Evolutionary conservation across 495 filamentous ascomycete genomes (phyloP), one percentile per base, ranked within the genome.

Genomic region (Stereocaulon alpinum): DNA sequence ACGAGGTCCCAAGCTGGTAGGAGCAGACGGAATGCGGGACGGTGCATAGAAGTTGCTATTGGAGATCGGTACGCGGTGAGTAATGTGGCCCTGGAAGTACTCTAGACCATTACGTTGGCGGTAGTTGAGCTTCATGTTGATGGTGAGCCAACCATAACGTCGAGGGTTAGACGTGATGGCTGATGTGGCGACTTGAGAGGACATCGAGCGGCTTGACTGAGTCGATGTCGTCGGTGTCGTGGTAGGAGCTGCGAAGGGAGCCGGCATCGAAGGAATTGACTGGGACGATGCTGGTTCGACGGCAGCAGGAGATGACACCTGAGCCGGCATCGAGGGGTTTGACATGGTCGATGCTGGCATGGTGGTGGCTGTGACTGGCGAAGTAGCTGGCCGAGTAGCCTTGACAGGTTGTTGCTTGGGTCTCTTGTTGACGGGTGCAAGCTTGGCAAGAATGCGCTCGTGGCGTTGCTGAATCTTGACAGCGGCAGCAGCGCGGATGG

Each of bases 381-480:
- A 29, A 34, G 17, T 34, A 32, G 6, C 49, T 52, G 49, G 49
- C 49, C 2, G 30, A 37, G 32, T 37, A 37, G 6, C 11, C 32
- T 11, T 37, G 32, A 11, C 32, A 37, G 32, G 32, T 37, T 37
- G 32, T 37, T 37, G 32, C 32, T 37, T 37, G 5, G 11, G 32
- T 37, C 56, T 51, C 47, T 59, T 59, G 22, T 27, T 49, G 11
- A 34, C 34, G 45, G 18, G 34, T 4, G 14, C 5, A 18, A 51
- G 40, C 34, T 51, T 51, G 45, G 56, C 56, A 22, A 20, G 14
- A 49, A 49, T 30, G 24, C 34, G 45, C 30, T 59, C n/a, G 18
- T 49, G 45, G 47, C 56, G 56, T 40, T 40, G 27, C 40, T 59
- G 56, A n/a, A 51, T 50, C 9, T 40, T 44, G 15, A 40, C 56